phyloP scores from a whole-genome alignment of 805 yeast genomes.

The Barnettozyma salicaria region DNA sequence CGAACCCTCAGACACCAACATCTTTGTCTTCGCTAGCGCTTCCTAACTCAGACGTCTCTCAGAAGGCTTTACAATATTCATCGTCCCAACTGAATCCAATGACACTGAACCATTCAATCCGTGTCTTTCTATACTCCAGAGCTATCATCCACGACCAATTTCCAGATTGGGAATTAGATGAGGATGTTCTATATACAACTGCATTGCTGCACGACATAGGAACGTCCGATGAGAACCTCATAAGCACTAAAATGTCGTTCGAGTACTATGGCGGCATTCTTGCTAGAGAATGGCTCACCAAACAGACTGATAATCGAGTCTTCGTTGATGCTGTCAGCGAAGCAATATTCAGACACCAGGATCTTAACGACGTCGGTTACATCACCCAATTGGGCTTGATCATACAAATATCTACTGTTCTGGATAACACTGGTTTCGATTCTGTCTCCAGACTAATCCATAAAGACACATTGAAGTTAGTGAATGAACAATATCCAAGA shows the following conservation, averaged over 20 bases:
- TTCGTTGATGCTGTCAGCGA: slow-evolving; percentile 5
- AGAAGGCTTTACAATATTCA: background rate
- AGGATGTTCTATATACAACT: slow-evolving; percentile 4
- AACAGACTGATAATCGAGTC: background rate
- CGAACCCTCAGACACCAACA: slow-evolving; percentile 2
- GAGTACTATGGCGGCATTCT: slow-evolving; percentile 3
- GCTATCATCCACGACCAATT: slow-evolving; percentile 8
- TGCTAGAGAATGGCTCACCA: slow-evolving; percentile 1
- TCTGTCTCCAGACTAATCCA: slow-evolving; percentile 3
- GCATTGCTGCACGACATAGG: slow-evolving; percentile 4
- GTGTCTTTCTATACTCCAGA: slow-evolving; percentile 4
- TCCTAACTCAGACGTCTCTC: background rate
- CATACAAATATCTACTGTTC: slow-evolving; percentile 1
- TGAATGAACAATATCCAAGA: background rate
- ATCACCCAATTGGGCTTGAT: slow-evolving; percentile 6
- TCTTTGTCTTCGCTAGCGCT: background rate
- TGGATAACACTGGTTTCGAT: background rate
- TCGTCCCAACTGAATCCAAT: background rate
- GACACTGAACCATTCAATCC: slow-evolving; percentile 6
- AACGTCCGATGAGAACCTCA: background rate
- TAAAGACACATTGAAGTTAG: slow-evolving; percentile 2
- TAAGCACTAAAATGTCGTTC: slow-evolving; percentile 2
- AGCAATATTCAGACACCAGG: slow-evolving; percentile 6
- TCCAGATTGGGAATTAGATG: slow-evolving; percentile 1
- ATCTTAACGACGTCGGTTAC: background rate